phyloP scores from a whole-genome alignment of 495 filamentous ascomycete species.

The Podospora pseudocomata region DNA sequence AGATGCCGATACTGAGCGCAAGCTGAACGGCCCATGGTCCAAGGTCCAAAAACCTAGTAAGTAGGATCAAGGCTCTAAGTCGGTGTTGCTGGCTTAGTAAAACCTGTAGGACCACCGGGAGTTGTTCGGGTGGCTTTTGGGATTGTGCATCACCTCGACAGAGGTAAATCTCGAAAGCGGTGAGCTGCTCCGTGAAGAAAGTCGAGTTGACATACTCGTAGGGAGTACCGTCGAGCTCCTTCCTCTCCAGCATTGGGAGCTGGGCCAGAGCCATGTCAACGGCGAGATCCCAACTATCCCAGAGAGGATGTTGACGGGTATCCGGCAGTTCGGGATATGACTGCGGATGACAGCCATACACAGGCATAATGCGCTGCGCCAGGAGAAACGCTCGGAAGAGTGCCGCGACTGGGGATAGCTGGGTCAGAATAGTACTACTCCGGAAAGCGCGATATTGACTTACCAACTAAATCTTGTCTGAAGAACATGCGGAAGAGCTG shows the following conservation, averaged over 20 bases:
- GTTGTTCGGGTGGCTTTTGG: constrained; percentile 83
- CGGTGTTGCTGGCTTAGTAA: constrained; percentile 92
- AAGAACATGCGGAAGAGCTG: constrained; percentile 94
- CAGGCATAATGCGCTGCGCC: constrained; percentile 90
- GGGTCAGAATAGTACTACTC: background rate
- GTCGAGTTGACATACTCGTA: constrained; percentile 93
- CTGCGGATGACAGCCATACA: constrained; percentile 89
- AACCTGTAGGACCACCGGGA: constrained; percentile 94
- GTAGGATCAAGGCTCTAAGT: constrained; percentile 84
- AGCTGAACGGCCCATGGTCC: constrained; percentile 98
- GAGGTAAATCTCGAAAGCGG: constrained; percentile 97
- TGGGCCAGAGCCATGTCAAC: constrained; percentile 95
- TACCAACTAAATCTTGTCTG: constrained; percentile 88
- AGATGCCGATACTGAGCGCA: constrained; percentile 95
- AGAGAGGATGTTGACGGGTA: constrained; percentile 88
- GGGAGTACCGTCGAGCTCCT: constrained; percentile 65
- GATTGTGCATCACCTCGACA: constrained; percentile 73
- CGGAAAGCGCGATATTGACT: background rate
- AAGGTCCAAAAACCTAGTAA: constrained; percentile 90
- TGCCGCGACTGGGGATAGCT: constrained; percentile 61
- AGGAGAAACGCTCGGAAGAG: constrained; percentile 95
- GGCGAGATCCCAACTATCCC: constrained; percentile 96
- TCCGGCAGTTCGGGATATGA: constrained; percentile 85
- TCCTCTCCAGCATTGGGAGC: constrained; percentile 72
- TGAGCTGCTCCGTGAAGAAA: constrained; percentile 97